phyloP scores from a whole-genome alignment of 495 filamentous ascomycete genomes.

The Penicillium alfredii region DNA sequence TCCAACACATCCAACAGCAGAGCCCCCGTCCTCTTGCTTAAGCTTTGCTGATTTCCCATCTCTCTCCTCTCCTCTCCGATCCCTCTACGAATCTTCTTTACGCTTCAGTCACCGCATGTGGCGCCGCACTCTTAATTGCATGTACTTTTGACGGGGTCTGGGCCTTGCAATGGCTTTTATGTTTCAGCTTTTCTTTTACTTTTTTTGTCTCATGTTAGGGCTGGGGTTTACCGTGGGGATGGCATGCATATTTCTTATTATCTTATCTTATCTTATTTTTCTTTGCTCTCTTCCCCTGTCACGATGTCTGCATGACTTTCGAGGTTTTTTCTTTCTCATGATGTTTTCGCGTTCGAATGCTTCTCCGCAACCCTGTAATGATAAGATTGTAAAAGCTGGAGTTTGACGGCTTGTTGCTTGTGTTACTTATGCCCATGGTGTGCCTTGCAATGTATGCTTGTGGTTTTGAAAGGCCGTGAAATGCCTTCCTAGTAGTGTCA shows the following conservation, averaged over 20 bases:
- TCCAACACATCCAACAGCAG: constrained; percentile 47
- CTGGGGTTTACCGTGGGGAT: constrained; percentile 23
- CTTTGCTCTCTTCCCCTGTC: constrained; percentile 22
- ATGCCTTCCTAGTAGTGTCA: no score
- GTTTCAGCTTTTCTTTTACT: constrained; percentile 8
- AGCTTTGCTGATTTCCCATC: constrained; percentile 13
- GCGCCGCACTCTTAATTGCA: no score
- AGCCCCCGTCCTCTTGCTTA: constrained; percentile 40
- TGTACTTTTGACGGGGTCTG: no score
- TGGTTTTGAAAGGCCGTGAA: background rate
- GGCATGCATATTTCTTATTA: constrained; percentile 23
- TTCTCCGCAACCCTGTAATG: constrained; percentile 30
- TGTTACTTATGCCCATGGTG: constrained; percentile 19
- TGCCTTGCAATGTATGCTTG: constrained; percentile 18
- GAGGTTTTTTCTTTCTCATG: constrained; percentile 30
- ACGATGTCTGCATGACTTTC: constrained; percentile 31
- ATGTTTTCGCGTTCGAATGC: constrained; percentile 20
- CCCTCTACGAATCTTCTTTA: constrained; percentile 9
- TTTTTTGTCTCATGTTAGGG: constrained; percentile 25
- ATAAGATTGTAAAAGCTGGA: constrained; percentile 38
- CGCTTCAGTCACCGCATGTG: no score
- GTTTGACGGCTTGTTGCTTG: constrained; percentile 15
- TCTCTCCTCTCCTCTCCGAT: constrained; percentile 13
- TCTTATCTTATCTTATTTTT: no score
- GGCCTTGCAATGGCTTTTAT: constrained; percentile 13